Percentiles rank a stretch among this genome's conserved stretches.
These are phyloP conservation scores for Choiromyces venosus DNA, from an alignment of 495 filamentous ascomycete species.

Conservation along the genomic window DNA sequence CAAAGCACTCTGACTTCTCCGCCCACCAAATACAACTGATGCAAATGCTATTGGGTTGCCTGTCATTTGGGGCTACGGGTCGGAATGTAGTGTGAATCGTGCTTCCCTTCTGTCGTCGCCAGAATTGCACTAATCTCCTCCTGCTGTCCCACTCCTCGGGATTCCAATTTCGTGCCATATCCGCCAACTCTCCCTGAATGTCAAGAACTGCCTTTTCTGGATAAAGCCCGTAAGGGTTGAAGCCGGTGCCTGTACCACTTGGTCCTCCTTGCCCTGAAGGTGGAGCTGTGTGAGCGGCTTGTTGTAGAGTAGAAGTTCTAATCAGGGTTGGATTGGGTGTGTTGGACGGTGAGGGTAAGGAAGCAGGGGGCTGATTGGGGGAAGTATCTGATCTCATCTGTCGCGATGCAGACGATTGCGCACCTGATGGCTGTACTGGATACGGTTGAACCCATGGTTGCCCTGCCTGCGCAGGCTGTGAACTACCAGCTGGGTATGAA, in stretches of 20 bases:
- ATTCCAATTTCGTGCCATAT: slow-evolving; percentile 76
- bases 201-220: slow-evolving; percentile 80
- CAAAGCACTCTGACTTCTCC: slow-evolving; percentile 78
- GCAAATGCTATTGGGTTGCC: slow-evolving; percentile 68
- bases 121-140: slow-evolving; percentile 80
- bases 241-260: slow-evolving; percentile 46
- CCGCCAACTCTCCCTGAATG: slow-evolving; percentile 73
- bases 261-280: slow-evolving; percentile 43
- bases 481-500: slow-evolving; percentile 29
- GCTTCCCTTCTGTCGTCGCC: slow-evolving; percentile 67
- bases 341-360: slow-evolving; percentile 47
- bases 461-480: slow-evolving; percentile 32
- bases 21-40: slow-evolving; percentile 93
- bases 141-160: slow-evolving; percentile 69
- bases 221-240: slow-evolving; percentile 79
- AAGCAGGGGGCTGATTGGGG: slow-evolving; percentile 41
- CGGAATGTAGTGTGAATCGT: slow-evolving; percentile 68
- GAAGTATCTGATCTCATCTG: slow-evolving; percentile 42
- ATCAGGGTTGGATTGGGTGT: slow-evolving; percentile 62
- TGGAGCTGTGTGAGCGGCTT: slow-evolving; percentile 48
- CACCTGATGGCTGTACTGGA: slow-evolving; percentile 46
- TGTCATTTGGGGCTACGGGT: slow-evolving; percentile 62
- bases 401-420: slow-evolving; percentile 46
- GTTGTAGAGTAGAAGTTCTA: slow-evolving; percentile 72
- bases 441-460: slow-evolving; percentile 50